A percentile compares a stretch with the other conserved stretches of the same genome.
These are phyloP conservation scores for Ochetophila trinervis DNA, from an alignment of 306 rosid genomes.

Conservation along the genomic window DNA sequence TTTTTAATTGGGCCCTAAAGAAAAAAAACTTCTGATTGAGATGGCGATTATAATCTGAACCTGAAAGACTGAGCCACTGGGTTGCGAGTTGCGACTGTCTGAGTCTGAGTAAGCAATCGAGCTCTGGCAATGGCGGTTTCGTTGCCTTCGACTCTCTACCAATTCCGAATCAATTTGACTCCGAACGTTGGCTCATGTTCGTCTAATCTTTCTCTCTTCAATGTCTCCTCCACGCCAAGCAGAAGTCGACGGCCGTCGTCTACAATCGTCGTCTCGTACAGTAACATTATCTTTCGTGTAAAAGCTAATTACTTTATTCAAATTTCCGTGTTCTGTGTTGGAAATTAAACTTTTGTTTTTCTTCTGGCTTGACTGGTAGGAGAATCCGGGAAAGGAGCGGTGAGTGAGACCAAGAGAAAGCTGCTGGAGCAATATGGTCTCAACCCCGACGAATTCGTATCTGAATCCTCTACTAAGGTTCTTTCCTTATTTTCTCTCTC, in stretches of 20 bases:
- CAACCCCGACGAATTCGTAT: conserved; percentile 67
- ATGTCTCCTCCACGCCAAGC: conserved; percentile 32
- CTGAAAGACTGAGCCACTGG: too few species aligned
- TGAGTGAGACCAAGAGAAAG: conserved; percentile 48
- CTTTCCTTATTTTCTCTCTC: conserved; percentile 1
- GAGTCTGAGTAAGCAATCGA: neutral
- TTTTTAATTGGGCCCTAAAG: too few species aligned
- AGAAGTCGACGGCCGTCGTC: conserved; percentile 29
- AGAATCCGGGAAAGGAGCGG: conserved; percentile 55
- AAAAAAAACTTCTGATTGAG: too few species aligned
- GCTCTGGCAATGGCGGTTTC: conserved; percentile 42
- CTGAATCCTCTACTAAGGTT: conserved; percentile 67
- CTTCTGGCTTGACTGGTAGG: conserved; percentile 7
- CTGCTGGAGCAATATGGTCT: conserved; percentile 79
- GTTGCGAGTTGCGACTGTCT: too few species aligned
- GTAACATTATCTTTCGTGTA: conserved; percentile 34
- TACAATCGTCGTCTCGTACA: conserved; percentile 32
- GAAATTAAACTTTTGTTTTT: neutral
- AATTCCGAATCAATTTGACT: conserved; percentile 31
- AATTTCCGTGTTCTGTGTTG: neutral
- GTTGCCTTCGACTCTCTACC: conserved; percentile 34
- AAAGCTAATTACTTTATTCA: neutral
- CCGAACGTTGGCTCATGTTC: conserved; percentile 27
- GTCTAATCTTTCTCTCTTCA: conserved; percentile 26
- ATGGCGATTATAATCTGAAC: too few species aligned